Evolutionary conservation across 805 yeast genomes (phyloP).

Genomic region (Monosporozyma servazzii): DNA sequence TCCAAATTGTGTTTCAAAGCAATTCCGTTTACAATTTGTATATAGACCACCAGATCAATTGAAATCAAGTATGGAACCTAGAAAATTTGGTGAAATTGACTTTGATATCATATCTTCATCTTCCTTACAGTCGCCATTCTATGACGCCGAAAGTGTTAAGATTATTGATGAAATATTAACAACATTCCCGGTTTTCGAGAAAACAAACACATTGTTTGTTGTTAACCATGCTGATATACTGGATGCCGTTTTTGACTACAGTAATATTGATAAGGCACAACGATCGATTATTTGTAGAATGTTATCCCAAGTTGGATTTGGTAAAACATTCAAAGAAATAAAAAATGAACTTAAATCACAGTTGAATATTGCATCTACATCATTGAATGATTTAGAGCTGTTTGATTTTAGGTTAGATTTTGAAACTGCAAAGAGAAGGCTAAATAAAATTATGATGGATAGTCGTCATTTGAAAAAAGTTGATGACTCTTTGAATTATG

Average conservation of each 20-base stretch:
- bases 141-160: constrained; percentile 85
- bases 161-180: constrained; percentile 67
- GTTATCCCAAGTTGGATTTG: constrained; percentile 69
- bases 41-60: constrained; percentile 55
- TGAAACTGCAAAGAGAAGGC: constrained; percentile 49
- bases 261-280: constrained; percentile 71
- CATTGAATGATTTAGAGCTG: constrained; percentile 67
- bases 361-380: constrained; percentile 69
- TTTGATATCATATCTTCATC: constrained; percentile 65
- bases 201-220: constrained; percentile 47
- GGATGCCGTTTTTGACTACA: constrained; percentile 68
- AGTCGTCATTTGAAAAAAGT: constrained; percentile 53
- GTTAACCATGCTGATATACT: constrained; percentile 77
- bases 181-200: constrained; percentile 57
- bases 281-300: constrained; percentile 56
- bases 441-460: constrained; percentile 65
- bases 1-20: constrained; percentile 39
- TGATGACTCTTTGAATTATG: constrained; percentile 52
- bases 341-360: constrained; percentile 49
- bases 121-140: constrained; percentile 39
- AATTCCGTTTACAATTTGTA: constrained; percentile 71
- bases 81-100: constrained; percentile 70
- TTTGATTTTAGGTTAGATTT: constrained; percentile 73
- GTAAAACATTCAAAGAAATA: constrained; percentile 53
- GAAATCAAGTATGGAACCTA: constrained; percentile 57